Evolutionary conservation across 768 basidiomycete species (phyloP), one percentile per base, ranked within the genome.

Genomic region (Mycena galericulata): DNA sequence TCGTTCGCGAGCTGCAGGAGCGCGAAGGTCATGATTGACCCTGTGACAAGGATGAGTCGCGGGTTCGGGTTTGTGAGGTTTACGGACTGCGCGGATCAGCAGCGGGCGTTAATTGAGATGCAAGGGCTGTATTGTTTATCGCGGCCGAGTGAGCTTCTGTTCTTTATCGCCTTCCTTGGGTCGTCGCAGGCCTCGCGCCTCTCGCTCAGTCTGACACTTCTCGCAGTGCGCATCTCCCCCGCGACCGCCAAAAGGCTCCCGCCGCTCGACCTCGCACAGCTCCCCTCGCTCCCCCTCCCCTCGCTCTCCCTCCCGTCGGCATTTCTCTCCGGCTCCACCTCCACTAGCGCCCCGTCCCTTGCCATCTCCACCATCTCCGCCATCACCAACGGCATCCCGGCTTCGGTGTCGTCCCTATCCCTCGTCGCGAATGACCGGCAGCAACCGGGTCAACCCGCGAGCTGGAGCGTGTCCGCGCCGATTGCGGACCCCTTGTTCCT

Each of bases 11-110:
- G 94, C 77, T 96, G 95, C 81, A 96, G 95, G 83, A 96, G 95
- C 78, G 96, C 96, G 34, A 96, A 96, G 83, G 97, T 95, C 71
- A 96, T 96, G 95, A 82, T 95, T 51, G 95, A 96, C 78, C 95
- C 96, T 2, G 88, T 92, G 26, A 95, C 95, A 5, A 95, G 95
- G 20, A 89, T 95, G 26, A 95, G 93, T 32, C 86, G 94, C 69
- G 96, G 96, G 5, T 97, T 96, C 78, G 96, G 96, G 32, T 97
- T 97, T 75, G 96, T 98, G 41, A 87, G 96, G 68, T 97, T 97
- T 78, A 93, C 92, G 5, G 92, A 95, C 66, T 94, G 96, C 77
- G 82, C 87, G 36, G 96, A 98, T 78, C 94, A 95, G 77, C 92
- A 94, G 75, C 90, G 96, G 49, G 95, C 95, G 3, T 83, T 97